Conservation (phyloP, 305 asterid genomes). For the Fraxinus nigra region DNA sequence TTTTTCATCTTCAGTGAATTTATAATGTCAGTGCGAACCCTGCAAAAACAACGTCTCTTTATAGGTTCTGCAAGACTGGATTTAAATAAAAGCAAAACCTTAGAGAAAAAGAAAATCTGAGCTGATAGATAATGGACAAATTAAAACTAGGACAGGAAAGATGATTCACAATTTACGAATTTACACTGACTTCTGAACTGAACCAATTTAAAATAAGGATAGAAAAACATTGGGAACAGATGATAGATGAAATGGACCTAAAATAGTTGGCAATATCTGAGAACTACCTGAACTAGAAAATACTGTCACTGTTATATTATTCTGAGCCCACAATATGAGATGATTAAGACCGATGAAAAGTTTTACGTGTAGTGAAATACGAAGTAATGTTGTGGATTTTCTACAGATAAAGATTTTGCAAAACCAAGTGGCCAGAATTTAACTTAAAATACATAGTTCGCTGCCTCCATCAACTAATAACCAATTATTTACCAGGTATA, state of each 20-base stretch:
- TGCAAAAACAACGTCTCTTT: slow-evolving; percentile 27
- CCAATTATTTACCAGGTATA: slow-evolving; percentile 5
- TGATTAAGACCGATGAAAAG: background rate
- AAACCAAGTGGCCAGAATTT: background rate
- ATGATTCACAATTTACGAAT: background rate
- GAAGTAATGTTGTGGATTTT: background rate
- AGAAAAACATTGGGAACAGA: slow-evolving; percentile 5
- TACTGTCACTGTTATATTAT: background rate
- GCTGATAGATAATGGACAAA: slow-evolving; percentile 6
- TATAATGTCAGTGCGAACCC: slow-evolving; percentile 78
- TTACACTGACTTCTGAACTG: background rate
- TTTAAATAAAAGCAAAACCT: background rate
- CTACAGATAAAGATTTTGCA: background rate
- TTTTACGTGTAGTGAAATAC: background rate
- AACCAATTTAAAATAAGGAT: slow-evolving; percentile 3
- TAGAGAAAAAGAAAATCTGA: slow-evolving; percentile 12
- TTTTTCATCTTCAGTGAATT: slow-evolving; percentile 65
- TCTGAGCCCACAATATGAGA: background rate
- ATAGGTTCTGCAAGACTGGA: slow-evolving; percentile 22
- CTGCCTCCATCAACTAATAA: background rate
- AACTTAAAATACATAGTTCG: slow-evolving; percentile 1
- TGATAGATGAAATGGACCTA: slow-evolving; percentile 9
- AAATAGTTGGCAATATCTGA: background rate
- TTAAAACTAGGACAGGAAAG: background rate
- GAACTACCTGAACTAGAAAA: slow-evolving; percentile 2